phyloP scores from a whole-genome alignment of 2,329 filamentous ascomycete species.

The Monilinia aucupariae region DNA sequence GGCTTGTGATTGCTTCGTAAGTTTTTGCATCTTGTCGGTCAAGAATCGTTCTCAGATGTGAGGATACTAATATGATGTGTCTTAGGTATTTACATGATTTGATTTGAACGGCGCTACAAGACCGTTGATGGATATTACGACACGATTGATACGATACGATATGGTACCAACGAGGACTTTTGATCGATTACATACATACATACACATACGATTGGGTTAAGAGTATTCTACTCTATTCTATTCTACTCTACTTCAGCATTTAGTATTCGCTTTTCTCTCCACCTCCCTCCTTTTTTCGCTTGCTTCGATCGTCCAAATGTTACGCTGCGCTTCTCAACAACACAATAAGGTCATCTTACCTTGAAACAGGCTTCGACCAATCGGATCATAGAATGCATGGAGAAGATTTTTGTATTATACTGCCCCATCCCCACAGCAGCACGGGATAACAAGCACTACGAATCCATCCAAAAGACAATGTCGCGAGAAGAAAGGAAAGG shows the following conservation, averaged over 20 bases:
- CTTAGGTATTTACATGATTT: not conserved
- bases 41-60: not conserved
- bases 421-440: too few species aligned
- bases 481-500: too few species aligned
- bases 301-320: not conserved
- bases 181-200: slow-evolving; percentile 5
- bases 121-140: not conserved
- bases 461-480: too few species aligned
- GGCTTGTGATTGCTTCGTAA: not conserved
- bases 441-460: not conserved
- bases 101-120: not conserved
- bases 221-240: not conserved
- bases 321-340: not conserved
- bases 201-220: not conserved
- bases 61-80: not conserved
- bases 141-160: not conserved
- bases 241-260: not conserved
- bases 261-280: not conserved
- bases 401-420: not conserved
- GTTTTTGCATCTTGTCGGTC: not conserved
- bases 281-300: not conserved
- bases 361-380: not conserved
- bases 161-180: not conserved
- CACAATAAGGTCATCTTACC: not conserved
- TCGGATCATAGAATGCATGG: too few species aligned